Base-by-base conservation (phyloP, 2,329 filamentous ascomycete species). In the Cladosporium sp. region DNA sequence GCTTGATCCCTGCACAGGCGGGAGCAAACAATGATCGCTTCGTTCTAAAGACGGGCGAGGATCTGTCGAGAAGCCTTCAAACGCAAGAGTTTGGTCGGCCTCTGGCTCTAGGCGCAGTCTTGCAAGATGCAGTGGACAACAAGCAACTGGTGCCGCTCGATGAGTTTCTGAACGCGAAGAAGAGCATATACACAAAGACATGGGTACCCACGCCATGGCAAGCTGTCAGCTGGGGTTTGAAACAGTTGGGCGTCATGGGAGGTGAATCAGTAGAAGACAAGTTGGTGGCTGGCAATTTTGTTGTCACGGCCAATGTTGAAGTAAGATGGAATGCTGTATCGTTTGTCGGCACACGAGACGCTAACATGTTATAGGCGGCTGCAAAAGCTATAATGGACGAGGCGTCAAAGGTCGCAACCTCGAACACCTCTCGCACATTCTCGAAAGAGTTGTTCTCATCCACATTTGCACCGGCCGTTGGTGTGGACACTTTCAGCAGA, bases 71-170 rank as follows among this genome's bases (percentile, higher is more conserved):
- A 22, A 84, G 86, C 37, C 78, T 99, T 55, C 87, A 92, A 64
- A 89, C 82, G 51, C 85, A 86, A 45, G 86, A 93, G 66, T 92
- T 85, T 73, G 94, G 94, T 1, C 83, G 87, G 47, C 94, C 94
- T 1, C 80, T 93, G 9, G 90, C 89, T 3, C 78, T 99, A 0
- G 88, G 88, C 1, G 84, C 87, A 3, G 94, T 92, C 5, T 78
- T 97, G 51, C 78, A 83, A 59, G 93, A 97, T 67, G 89, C 89
- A 0, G 76, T 94, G 1, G 78, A 82, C 54, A 84, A 81, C 43
- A 85, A 82, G 49, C 85, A 88, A 45, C 83, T 96, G 72, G 78
- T 96, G 12, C 84, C 88, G 0, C 68, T 93, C 11, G 76, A 83
- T 14, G 82, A 88, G 9, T 99, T 96, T 67, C 73, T 88, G 56